phyloP scores from a whole-genome alignment of 352 stramenopile species.

The Phytopythium sindhum region DNA sequence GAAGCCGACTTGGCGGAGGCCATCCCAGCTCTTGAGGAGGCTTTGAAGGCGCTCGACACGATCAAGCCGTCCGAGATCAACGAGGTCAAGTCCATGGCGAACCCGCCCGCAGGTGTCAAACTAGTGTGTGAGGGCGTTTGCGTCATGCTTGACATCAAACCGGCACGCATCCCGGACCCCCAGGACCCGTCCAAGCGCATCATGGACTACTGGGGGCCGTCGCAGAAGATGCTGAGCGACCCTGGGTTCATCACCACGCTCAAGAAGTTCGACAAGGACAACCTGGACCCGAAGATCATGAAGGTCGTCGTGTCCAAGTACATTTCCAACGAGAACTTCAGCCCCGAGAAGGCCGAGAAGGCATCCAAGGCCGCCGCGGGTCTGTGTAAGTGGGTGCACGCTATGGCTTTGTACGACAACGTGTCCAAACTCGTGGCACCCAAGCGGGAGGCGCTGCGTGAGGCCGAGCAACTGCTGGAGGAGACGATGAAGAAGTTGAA shows the following conservation, averaged over 20 bases:
- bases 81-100: slow-evolving; percentile 92
- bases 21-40: slow-evolving; percentile 90
- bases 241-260: slow-evolving; percentile 90
- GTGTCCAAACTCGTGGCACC: slow-evolving; percentile 92
- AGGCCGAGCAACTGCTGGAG: slow-evolving; percentile 82
- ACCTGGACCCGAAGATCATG: slow-evolving; percentile 86
- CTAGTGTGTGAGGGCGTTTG: slow-evolving; percentile 93
- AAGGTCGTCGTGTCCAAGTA: slow-evolving; percentile 88
- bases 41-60: slow-evolving; percentile 90
- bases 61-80: slow-evolving; percentile 93
- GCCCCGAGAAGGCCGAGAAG: slow-evolving; percentile 89
- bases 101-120: slow-evolving; percentile 91
- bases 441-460: slow-evolving; percentile 85
- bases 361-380: slow-evolving; percentile 91
- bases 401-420: slow-evolving; percentile 93
- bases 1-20: slow-evolving; percentile 91
- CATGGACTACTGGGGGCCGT: slow-evolving; percentile 94
- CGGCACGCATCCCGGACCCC: slow-evolving; percentile 89
- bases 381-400: slow-evolving; percentile 92
- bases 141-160: slow-evolving; percentile 94
- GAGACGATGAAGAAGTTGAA: slow-evolving; percentile 90
- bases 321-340: slow-evolving; percentile 91
- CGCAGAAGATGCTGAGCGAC: slow-evolving; percentile 92
- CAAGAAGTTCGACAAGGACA: slow-evolving; percentile 91
- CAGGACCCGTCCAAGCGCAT: slow-evolving; percentile 91